A percentile compares a stretch with the other conserved stretches of the same genome.
phyloP scores from a whole-genome alignment of 2,329 filamentous ascomycete genomes.

The Chrysoporthe puriensis region DNA sequence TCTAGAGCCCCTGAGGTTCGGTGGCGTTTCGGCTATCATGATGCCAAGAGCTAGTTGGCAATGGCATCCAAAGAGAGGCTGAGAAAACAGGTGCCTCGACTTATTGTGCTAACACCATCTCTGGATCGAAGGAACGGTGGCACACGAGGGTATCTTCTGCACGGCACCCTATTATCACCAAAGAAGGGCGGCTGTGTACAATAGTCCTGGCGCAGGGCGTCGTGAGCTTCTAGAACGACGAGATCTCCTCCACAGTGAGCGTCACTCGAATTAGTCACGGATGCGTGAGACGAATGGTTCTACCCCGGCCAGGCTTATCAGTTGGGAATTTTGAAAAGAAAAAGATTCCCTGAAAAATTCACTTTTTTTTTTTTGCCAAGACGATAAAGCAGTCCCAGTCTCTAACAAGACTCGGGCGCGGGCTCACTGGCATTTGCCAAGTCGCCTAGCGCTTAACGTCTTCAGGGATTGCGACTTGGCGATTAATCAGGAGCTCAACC shows the following conservation, averaged over 20 bases:
- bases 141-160: background rate
- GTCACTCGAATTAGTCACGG: slow-evolving; percentile 1
- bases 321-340: background rate
- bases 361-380: background rate
- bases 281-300: background rate
- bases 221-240: background rate
- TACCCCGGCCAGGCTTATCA: background rate
- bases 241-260: background rate
- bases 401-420: background rate
- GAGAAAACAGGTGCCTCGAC: background rate
- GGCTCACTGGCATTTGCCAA: background rate
- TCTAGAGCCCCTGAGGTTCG: background rate
- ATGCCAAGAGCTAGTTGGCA: background rate
- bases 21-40: background rate
- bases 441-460: background rate
- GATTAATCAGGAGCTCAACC: background rate
- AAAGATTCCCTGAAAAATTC: background rate
- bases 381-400: background rate
- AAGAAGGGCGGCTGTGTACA: background rate
- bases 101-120: background rate
- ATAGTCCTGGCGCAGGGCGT: background rate
- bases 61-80: background rate
- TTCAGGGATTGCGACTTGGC: slow-evolving; percentile 1
- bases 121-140: background rate
- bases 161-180: background rate